Base-by-base conservation (phyloP, 2,329 filamentous ascomycete genomes). In the Thelonectria olida region DNA sequence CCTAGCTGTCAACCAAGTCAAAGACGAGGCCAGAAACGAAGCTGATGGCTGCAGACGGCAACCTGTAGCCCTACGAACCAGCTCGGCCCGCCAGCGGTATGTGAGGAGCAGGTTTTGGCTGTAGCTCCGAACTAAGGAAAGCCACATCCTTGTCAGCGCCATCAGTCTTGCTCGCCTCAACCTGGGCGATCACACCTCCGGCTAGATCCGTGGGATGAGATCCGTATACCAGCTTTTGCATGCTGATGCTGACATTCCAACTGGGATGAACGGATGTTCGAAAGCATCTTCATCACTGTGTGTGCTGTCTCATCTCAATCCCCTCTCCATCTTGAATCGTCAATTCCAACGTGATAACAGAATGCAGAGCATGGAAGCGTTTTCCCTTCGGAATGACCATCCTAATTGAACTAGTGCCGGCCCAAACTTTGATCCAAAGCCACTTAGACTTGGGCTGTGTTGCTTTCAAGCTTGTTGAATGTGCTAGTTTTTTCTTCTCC, bases 121-220 rank as follows among this genome's bases (percentile, higher is more conserved):
- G 25, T 22, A 52, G 47, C 39, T 55, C 54, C 53, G 25, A 51
- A 34, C 51, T 62, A 58, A 51, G 51, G 45, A 54, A 52, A 34
- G 62, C 52, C 59, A 56, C 58, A 61, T 60, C 66, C 67, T 61
- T 66, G 61, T 58, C 58, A 49, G 41, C 68, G 44, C 44, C 55
- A 65, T 61, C 47, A 58, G 39, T 48, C 44, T 53, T 57, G 55
- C 51, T 54, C 62, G 53, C 25, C 47, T 63, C 62, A 69, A 50
- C 61, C 56, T 63, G 56, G 50, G 42, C 61, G 57, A 68, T 71
- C 65, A 68, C 61, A 57, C 54, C 62, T 55, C 52, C 57, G 57
- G 68, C 63, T 71, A 69, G 67, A 69, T 71, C 66, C 61, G 63
- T 41, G 54, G 51, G 49, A 49, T 64, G 56, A 57, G 56, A 69